phyloP scores from a whole-genome alignment of 441 rosid species.

The Iberis amara region DNA sequence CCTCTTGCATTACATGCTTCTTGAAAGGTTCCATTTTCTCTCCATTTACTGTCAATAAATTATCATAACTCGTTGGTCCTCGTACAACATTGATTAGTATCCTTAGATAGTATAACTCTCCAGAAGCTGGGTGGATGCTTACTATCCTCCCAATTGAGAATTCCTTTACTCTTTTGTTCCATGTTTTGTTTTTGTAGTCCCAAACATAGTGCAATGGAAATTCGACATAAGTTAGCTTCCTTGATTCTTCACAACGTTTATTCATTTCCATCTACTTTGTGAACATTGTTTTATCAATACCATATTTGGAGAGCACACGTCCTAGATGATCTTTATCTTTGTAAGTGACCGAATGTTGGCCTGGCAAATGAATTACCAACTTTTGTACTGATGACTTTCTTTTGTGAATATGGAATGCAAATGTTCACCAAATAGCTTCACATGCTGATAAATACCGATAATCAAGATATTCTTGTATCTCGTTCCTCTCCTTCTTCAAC shows the following conservation, averaged over 20 bases:
- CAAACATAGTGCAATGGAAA: not conserved
- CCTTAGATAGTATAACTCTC: not conserved
- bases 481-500: not conserved
- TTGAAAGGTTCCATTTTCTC: not conserved
- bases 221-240: not conserved
- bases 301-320: not conserved
- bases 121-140: not conserved
- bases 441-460: not conserved
- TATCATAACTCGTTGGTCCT: not conserved
- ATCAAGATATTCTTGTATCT: not conserved
- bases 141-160: not conserved
- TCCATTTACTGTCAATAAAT: not conserved
- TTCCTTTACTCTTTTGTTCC: not conserved
- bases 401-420: not conserved
- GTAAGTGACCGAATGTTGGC: not conserved
- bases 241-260: not conserved
- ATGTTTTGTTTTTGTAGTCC: not conserved
- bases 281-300: slow-evolving; percentile 9
- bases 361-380: not conserved
- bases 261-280: slow-evolving; percentile 19
- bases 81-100: not conserved
- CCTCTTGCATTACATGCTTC: not conserved
- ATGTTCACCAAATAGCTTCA: not conserved
- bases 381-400: slow-evolving; percentile 5
- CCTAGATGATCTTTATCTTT: not conserved